A percentile compares a stretch with the other conserved stretches of the same genome.
phyloP scores from a whole-genome alignment of 768 basidiomycete species.

The Daedaleopsis nitida region DNA sequence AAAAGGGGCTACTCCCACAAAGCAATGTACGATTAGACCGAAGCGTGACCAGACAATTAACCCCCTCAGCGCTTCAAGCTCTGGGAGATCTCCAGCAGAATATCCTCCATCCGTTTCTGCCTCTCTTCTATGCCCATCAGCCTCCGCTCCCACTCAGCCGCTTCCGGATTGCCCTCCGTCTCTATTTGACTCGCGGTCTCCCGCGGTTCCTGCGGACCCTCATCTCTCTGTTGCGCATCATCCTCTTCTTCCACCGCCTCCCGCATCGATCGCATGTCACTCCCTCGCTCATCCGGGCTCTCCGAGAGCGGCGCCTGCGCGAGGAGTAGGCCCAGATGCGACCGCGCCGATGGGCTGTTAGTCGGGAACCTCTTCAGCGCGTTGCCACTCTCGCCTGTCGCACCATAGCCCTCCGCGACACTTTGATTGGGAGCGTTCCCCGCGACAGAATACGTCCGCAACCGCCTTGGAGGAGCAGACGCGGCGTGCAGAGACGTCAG shows the following conservation, averaged over 20 bases:
- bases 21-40: too few relatives aligned
- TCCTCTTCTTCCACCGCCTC: not conserved
- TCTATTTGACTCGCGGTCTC: slow-evolving; percentile 33
- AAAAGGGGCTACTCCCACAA: too few relatives aligned
- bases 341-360: slow-evolving; percentile 9
- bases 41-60: too few relatives aligned
- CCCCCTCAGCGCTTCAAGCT: slow-evolving; percentile 2
- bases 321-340: slow-evolving; percentile 11
- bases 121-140: slow-evolving; percentile 44
- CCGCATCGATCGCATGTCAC: not conserved
- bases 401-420: slow-evolving; percentile 6
- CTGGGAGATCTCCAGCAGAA: slow-evolving; percentile 38
- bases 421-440: not conserved
- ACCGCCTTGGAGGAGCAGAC: slow-evolving; percentile 15
- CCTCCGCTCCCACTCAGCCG: slow-evolving; percentile 34
- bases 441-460: slow-evolving; percentile 16
- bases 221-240: slow-evolving; percentile 18
- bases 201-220: slow-evolving; percentile 17
- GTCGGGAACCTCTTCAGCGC: slow-evolving; percentile 26
- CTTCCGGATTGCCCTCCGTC: slow-evolving; percentile 29
- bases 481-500: slow-evolving; percentile 35
- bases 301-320: slow-evolving; percentile 25
- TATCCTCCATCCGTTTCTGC: slow-evolving; percentile 51
- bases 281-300: slow-evolving; percentile 29
- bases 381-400: slow-evolving; percentile 26